These are phyloP conservation scores for Kalmanozyma brasiliensis DNA, from an alignment of 1,284 basidiomycete genomes.

Conservation along the genomic window DNA sequence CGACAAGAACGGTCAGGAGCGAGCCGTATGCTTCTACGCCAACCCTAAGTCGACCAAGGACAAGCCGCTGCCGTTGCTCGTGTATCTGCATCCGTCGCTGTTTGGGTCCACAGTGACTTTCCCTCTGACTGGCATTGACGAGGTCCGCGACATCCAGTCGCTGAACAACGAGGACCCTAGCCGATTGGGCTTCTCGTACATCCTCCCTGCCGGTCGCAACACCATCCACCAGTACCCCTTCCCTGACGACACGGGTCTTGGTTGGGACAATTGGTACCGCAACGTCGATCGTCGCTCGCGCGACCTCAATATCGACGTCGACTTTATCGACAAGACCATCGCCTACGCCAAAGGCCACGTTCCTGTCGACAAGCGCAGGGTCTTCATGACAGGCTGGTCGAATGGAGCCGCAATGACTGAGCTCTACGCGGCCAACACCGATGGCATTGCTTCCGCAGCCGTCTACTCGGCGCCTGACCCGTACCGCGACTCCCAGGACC, in stretches of 20 bases:
- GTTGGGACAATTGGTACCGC: slow-evolving; percentile 45
- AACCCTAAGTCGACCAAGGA: slow-evolving; percentile 25
- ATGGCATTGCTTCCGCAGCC: slow-evolving; percentile 34
- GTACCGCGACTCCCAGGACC: slow-evolving; percentile 37
- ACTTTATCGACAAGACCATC: slow-evolving; percentile 31
- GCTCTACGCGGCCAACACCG: slow-evolving; percentile 24
- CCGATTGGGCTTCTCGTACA: slow-evolving; percentile 28
- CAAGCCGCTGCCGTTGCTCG: slow-evolving; percentile 28
- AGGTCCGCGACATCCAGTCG: slow-evolving; percentile 20
- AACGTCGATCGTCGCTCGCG: slow-evolving; percentile 35
- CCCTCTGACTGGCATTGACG: slow-evolving; percentile 23
- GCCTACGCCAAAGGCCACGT: slow-evolving; percentile 19
- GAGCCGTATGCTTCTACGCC: slow-evolving; percentile 30
- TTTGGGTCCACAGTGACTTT: slow-evolving; percentile 5
- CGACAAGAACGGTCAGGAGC: slow-evolving; percentile 14
- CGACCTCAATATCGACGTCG: slow-evolving; percentile 27
- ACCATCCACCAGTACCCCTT: slow-evolving; percentile 26
- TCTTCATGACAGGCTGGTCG: slow-evolving; percentile 28
- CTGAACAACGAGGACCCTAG: slow-evolving; percentile 21
- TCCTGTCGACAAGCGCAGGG: slow-evolving; percentile 17
- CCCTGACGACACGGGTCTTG: slow-evolving; percentile 23
- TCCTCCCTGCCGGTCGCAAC: slow-evolving; percentile 30
- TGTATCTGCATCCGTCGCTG: slow-evolving; percentile 27
- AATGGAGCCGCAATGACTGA: slow-evolving; percentile 20
- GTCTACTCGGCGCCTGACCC: slow-evolving; percentile 42